Evolutionary conservation across 2,329 filamentous ascomycete species (phyloP).

Genomic region (Cryoendolithus antarcticus): DNA sequence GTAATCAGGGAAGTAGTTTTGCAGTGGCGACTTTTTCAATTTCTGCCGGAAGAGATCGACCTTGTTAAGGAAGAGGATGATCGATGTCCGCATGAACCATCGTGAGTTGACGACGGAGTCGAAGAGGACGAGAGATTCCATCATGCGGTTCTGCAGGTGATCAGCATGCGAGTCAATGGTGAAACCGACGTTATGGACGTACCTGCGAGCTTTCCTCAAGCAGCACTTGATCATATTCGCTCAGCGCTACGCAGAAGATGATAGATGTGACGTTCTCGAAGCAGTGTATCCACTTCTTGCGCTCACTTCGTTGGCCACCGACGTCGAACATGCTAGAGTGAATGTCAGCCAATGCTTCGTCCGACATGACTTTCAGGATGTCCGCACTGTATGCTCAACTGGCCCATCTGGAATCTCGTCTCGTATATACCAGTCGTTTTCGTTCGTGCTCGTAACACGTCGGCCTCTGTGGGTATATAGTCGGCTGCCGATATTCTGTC

Average conservation of each 20-base stretch:
- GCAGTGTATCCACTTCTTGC: conserved; percentile 99
- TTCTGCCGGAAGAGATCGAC: conserved; percentile 97
- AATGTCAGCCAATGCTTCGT: conserved; percentile 7
- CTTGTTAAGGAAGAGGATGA: conserved; percentile 97
- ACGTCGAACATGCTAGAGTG: conserved; percentile 89
- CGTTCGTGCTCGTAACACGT: conserved; percentile 87
- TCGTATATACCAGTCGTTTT: conserved; percentile 99
- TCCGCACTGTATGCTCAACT: conserved; percentile 71
- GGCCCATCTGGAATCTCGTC: conserved; percentile 96
- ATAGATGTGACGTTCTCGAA: conserved; percentile 99
- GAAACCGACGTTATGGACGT: conserved; percentile 22
- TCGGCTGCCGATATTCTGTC: conserved; percentile 69
- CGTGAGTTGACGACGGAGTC: conserved; percentile 97
- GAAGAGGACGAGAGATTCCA: conserved; percentile 92
- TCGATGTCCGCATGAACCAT: conserved; percentile 98
- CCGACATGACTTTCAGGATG: conserved; percentile 14
- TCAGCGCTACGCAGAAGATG: conserved; percentile 96
- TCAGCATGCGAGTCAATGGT: conserved; percentile 13
- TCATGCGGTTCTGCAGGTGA: conserved; percentile 78
- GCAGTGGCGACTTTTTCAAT: conserved; percentile 73
- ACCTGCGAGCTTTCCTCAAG: conserved; percentile 96
- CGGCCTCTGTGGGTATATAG: conserved; percentile 87
- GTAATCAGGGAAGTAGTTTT: conserved; percentile 96
- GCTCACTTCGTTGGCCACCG: conserved; percentile 88
- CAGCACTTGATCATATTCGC: conserved; percentile 95